Base-by-base conservation (phyloP, 352 stramenopile genomes). In the Peronospora farinosa region DNA sequence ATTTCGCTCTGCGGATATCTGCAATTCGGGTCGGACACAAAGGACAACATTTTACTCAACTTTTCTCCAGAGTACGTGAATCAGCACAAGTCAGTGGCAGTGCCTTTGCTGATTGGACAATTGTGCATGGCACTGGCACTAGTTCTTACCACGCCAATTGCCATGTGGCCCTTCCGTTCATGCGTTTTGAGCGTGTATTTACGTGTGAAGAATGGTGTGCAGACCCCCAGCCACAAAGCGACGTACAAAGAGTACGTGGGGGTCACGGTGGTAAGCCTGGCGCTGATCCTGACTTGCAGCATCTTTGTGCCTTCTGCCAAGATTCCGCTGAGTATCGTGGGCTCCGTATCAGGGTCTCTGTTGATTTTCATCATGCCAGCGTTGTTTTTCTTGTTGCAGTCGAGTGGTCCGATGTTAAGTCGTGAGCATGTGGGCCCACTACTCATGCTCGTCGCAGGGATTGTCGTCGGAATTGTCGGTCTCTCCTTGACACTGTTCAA, bases 331-430 rank as follows among this genome's bases (percentile, higher is more conserved):
- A 86, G 74, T 45, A 89, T 89, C 51, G 78, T 90, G 17, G 78
- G 78, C 27, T 86, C 74, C 5, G 77, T 83, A 30, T 83, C 74
- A 1, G 76, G 78, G n/a, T 90, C 78, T 49, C 51, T 90, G 25
- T 51, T 90, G 42, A 90, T 90, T 51, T 88, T 88, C 58, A 78
- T 90, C 50, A 80, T 90, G 74, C 76, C 78, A 36, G 74, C 78
- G 31, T 60, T 90, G 40, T 90, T 88, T 56, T 90, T 65, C 66
- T 63, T 88, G 58, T 50, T 90, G 51, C 78, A 83, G 52, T 69
- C 67, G 15, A 57, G 41, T 6, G 58, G 67, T 1, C 63, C 72
- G 1, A 44, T 86, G 3, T 9, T 84, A 0, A 75, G 69, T 23
- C 48, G 59, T 8, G 36, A 60, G 23, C 67, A 89, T 48, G 8